A percentile compares a stretch with the other conserved stretches of the same genome.
Conservation (phyloP, 1,139 yeast species). For the Chernovozyma aurita region DNA sequence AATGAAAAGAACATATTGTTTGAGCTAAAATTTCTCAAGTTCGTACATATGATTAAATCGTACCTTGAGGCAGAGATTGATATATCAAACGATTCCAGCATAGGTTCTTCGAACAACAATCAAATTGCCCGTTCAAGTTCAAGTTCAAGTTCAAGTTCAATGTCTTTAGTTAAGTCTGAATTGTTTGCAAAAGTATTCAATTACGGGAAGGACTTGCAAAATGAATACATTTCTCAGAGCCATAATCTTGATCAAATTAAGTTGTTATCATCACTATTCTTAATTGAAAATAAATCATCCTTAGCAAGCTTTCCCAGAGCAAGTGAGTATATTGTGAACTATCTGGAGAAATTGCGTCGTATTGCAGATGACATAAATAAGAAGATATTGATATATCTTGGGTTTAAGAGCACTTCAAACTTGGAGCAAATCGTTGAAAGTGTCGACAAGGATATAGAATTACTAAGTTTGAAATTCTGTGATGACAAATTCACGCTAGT, state of each 20-base stretch:
- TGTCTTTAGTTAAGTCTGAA: no score
- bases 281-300: slow-evolving; percentile 21
- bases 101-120: background rate
- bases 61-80: slow-evolving; percentile 16
- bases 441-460: slow-evolving; percentile 29
- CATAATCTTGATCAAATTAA: slow-evolving; percentile 16
- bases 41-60: slow-evolving; percentile 29
- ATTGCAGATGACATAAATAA: slow-evolving; percentile 24
- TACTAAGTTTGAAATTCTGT: slow-evolving; percentile 24
- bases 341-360: slow-evolving; percentile 15
- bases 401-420: slow-evolving; percentile 24
- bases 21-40: slow-evolving; percentile 48
- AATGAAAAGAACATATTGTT: slow-evolving; percentile 44
- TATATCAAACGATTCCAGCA: slow-evolving; percentile 1
- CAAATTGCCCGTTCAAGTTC: no score
- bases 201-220: slow-evolving; percentile 45
- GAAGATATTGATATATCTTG: slow-evolving; percentile 24
- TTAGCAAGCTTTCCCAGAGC: slow-evolving; percentile 22
- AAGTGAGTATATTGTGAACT: slow-evolving; percentile 17
- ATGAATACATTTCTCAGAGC: slow-evolving; percentile 15
- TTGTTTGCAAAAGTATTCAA: slow-evolving; percentile 20
- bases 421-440: slow-evolving; percentile 31
- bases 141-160: no score
- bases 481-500: slow-evolving; percentile 36
- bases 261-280: slow-evolving; percentile 25